phyloP scores from a whole-genome alignment of 768 basidiomycete species.

The Pleurotus tuoliensis region DNA sequence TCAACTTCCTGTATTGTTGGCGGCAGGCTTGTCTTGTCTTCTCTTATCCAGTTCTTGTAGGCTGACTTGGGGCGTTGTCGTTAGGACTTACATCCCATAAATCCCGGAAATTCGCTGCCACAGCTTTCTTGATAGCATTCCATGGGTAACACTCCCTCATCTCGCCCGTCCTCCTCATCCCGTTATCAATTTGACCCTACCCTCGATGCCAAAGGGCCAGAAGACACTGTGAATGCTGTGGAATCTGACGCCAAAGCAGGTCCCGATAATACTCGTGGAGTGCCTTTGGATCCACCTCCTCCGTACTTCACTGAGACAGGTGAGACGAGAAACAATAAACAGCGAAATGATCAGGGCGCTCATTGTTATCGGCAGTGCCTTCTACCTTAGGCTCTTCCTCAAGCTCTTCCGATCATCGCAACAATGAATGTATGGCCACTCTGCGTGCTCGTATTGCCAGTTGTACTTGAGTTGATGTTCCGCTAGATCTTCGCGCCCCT shows the following conservation, averaged over 20 bases:
- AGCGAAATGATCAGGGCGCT: background rate
- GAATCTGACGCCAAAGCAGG: background rate
- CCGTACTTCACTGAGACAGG: background rate
- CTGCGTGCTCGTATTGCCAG: background rate
- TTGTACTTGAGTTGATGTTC: background rate
- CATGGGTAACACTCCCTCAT: slow-evolving; percentile 4
- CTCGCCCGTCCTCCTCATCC: background rate
- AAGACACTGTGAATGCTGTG: background rate
- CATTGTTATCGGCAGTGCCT: background rate
- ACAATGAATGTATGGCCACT: background rate
- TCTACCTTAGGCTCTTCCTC: background rate
- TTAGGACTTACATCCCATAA: background rate
- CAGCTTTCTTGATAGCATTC: background rate
- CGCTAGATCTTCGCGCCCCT: slow-evolving; percentile 3
- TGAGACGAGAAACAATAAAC: background rate
- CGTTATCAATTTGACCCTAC: background rate
- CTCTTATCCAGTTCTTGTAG: no score
- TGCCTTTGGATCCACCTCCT: background rate
- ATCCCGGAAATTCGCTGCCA: background rate
- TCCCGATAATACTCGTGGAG: no score
- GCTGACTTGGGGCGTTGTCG: no score
- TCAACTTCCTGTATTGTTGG: no score
- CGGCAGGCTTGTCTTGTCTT: no score
- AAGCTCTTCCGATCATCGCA: background rate
- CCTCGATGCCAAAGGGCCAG: background rate